Base-by-base conservation (phyloP, 1,139 yeast genomes). In the Kurtzmaniella natalensis region DNA sequence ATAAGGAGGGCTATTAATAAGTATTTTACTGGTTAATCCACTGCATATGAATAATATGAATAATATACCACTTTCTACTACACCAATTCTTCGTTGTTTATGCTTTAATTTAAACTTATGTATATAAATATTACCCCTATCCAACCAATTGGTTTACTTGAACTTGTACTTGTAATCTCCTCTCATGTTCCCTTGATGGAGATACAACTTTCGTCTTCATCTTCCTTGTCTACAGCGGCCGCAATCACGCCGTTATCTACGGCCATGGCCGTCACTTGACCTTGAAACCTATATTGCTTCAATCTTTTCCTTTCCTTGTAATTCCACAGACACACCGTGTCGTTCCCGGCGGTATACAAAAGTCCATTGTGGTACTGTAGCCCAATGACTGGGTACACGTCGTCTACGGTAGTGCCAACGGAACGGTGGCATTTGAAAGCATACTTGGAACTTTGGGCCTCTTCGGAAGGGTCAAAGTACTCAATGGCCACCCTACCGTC, bases 401-500 rank as follows among this genome's bases (percentile, higher is more conserved):
- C 58, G 43, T 81, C 89, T 39, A 71, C 71, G 19, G 51, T 45
- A 9, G 17, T 19, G 11, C 38, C 38, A 8, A 22, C 13, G 18
- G 46, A 42, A 24, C 95, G 61, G 54, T 89, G 96, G 45, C 95
- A 84, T 48, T 87, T 80, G 65, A 88, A 89, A 0, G 95, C 94
- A 54, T 81, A 89, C 37, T 77, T 72, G 35, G 67, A 58, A 10
- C 46, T 45, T 41, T 77, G 81, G 0, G 56, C 55, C 15, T 62
- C 64, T 1, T 73, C 70, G 0, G 70, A 53, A 2, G 73, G 66
- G 37, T 81, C 76, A 39, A 80, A 76, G 50, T 73, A 81, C 44
- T 87, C 95, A 25, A 89, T 74, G 0, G 94, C 82, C 0, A 86
- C 92, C 30, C 95, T 64, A 0, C 96, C 96, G 47, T 88, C 96